A percentile compares a stretch with the other conserved stretches of the same genome.
Conservation (phyloP, 2,329 filamentous ascomycete species). For the Neurospora sp. region DNA sequence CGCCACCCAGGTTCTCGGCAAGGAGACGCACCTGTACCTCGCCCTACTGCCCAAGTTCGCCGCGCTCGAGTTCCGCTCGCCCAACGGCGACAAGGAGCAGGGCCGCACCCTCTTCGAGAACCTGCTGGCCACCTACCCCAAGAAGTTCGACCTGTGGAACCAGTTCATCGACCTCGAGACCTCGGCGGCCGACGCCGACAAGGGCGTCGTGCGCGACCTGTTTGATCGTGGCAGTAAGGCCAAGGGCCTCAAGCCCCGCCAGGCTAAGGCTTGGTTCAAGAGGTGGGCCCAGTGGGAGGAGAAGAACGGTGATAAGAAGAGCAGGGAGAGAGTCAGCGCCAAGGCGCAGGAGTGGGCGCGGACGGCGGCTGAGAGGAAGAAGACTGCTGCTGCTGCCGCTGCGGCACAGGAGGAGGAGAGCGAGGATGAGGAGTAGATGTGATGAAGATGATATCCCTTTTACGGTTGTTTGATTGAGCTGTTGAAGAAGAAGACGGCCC, state of each 20-base stretch:
- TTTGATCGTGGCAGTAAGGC: slow-evolving; percentile 70
- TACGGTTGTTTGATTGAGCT: background rate
- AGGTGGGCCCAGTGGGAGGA: slow-evolving; percentile 87
- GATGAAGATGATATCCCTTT: background rate
- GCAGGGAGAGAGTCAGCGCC: slow-evolving; percentile 59
- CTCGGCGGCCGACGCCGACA: slow-evolving; percentile 39
- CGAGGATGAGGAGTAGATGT: slow-evolving; percentile 14
- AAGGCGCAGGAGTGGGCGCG: slow-evolving; percentile 63
- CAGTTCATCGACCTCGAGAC: slow-evolving; percentile 82
- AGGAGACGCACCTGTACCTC: slow-evolving; percentile 53
- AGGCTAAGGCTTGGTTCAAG: slow-evolving; percentile 83
- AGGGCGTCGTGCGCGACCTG: slow-evolving; percentile 55
- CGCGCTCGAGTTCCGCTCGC: slow-evolving; percentile 79
- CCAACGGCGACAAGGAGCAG: slow-evolving; percentile 75
- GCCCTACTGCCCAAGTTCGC: slow-evolving; percentile 80
- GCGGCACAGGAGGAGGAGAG: slow-evolving; percentile 18
- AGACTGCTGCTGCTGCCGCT: slow-evolving; percentile 13
- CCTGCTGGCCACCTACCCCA: slow-evolving; percentile 73
- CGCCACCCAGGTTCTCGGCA: slow-evolving; percentile 72
- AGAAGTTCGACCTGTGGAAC: slow-evolving; percentile 88
- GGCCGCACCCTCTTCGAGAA: slow-evolving; percentile 93
- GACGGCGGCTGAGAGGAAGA: slow-evolving; percentile 30
- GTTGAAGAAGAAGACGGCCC: background rate
- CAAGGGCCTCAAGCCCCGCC: slow-evolving; percentile 66
- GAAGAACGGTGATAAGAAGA: slow-evolving; percentile 59